Conservation (phyloP, 2,329 filamentous ascomycete genomes). For the Sclerotinia borealis region DNA sequence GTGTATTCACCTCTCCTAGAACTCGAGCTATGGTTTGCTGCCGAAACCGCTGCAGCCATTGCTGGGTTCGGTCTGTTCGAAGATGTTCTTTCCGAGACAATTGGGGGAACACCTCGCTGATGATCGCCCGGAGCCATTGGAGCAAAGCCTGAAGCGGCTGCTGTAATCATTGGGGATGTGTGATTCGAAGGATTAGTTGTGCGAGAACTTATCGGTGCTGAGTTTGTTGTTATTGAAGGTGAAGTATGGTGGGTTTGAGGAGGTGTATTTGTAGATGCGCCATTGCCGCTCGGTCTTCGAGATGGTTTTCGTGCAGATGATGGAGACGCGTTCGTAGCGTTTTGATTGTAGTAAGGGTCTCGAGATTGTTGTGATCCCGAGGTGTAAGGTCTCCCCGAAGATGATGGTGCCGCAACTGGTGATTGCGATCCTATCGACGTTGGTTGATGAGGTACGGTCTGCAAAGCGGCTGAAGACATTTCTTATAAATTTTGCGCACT, state of each 20-base stretch:
- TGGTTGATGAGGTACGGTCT: slow-evolving; percentile 51
- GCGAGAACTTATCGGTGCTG: slow-evolving; percentile 18
- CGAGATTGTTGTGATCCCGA: slow-evolving; percentile 47
- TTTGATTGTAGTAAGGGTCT: slow-evolving; percentile 47
- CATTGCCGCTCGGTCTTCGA: slow-evolving; percentile 47
- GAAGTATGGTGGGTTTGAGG: slow-evolving; percentile 29
- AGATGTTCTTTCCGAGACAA: slow-evolving; percentile 75
- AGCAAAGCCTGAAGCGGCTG: slow-evolving; percentile 34
- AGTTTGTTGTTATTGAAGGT: slow-evolving; percentile 20
- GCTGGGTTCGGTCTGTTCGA: slow-evolving; percentile 46
- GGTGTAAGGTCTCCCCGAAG: slow-evolving; percentile 47
- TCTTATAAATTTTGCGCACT: slow-evolving; percentile 32
- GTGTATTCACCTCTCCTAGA: slow-evolving; percentile 19
- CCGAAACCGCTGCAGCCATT: slow-evolving; percentile 29
- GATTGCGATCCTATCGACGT: slow-evolving; percentile 42
- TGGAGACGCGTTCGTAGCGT: slow-evolving; percentile 37
- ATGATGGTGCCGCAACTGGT: slow-evolving; percentile 38
- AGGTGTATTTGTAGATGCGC: slow-evolving; percentile 31
- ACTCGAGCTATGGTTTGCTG: slow-evolving; percentile 22
- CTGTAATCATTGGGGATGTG: slow-evolving; percentile 37
- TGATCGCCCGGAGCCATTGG: slow-evolving; percentile 39
- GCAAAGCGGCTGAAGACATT: slow-evolving; percentile 60
- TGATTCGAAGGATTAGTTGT: slow-evolving; percentile 30
- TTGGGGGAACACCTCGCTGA: slow-evolving; percentile 58
- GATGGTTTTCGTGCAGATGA: slow-evolving; percentile 47